phyloP scores from a whole-genome alignment of 345 rosid species.

The Brassica napus region DNA sequence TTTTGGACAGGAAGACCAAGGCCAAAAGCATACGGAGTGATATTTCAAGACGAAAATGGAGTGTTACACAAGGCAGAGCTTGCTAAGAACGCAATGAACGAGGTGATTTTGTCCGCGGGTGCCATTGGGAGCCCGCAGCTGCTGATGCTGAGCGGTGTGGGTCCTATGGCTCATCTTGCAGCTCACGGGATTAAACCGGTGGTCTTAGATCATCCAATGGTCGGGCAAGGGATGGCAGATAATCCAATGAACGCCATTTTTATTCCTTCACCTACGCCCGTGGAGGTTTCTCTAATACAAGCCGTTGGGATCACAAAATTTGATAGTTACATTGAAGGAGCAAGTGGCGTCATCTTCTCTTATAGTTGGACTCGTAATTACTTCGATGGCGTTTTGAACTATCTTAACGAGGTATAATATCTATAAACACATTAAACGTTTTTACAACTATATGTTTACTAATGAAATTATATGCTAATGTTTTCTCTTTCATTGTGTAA shows the following conservation, averaged over 20 bases:
- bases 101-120: constrained; percentile 68
- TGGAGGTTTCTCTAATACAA: constrained; percentile 55
- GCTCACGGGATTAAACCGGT: constrained; percentile 44
- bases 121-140: constrained; percentile 83
- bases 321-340: constrained; percentile 53
- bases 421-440: background rate
- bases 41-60: constrained; percentile 52
- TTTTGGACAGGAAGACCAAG: constrained; percentile 24
- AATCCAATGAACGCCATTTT: constrained; percentile 60
- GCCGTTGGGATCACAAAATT: constrained; percentile 63
- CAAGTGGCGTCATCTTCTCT: constrained; percentile 46
- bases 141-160: constrained; percentile 73
- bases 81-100: constrained; percentile 36
- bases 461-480: background rate
- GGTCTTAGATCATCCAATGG: constrained; percentile 54
- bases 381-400: constrained; percentile 19
- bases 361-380: constrained; percentile 40
- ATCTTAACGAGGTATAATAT: constrained; percentile 36
- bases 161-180: constrained; percentile 54
- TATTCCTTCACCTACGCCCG: constrained; percentile 56
- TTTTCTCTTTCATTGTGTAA: background rate
- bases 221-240: constrained; percentile 82
- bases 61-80: constrained; percentile 46
- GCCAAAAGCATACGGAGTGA: constrained; percentile 59
- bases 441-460: background rate